Base-by-base conservation (phyloP, 495 filamentous ascomycete species). In the Peziza echinospora region DNA sequence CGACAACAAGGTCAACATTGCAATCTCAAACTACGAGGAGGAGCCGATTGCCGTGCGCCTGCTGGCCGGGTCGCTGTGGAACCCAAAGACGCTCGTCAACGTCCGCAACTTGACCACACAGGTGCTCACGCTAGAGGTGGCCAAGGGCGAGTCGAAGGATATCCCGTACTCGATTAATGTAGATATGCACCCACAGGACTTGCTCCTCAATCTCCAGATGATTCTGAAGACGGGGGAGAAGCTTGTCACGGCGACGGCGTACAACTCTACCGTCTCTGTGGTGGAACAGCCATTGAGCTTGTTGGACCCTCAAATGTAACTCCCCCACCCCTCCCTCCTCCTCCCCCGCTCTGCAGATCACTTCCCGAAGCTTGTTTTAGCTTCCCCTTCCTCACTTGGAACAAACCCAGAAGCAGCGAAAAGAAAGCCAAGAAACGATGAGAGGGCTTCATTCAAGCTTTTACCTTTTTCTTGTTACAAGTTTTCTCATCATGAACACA, bases 221-320 rank as follows among this genome's bases (percentile, higher is more conserved):
- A 66, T 94, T 41, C 49, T 82, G 42, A 73, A 67, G 53, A 75
- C 82, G 57, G 59, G 55, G 24, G 72, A 80, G 54, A 64, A 67
- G 22, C 67, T 81, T 57, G 82, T 80, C 65, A 81, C 82, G 47
- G 61, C 93, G 23, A 71, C 75, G 55, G 80, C 82, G 26, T 87
- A 80, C 69, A 85, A 92, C 62, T 80, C 79, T 59, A 80, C 82
- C 25, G 84, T 93, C 50, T 79, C 70, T 64, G 75, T 97, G 46
- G 84, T 94, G 21, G 89, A 97, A 65, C 75, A 84, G 2, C 85
- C 92, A 50, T 84, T 78, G 49, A 87, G 78, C 69, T 72, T 97
- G 60, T 80, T 97, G 53, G 89, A 97, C 61, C 89, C 89, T 46
- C 87, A 94, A 60, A 87, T 93, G 87, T 93, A 70, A 67, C 75